These are phyloP conservation scores for Cunninghamia lanceolata DNA, from an alignment of 75 land plant species.

Conservation along the genomic window DNA sequence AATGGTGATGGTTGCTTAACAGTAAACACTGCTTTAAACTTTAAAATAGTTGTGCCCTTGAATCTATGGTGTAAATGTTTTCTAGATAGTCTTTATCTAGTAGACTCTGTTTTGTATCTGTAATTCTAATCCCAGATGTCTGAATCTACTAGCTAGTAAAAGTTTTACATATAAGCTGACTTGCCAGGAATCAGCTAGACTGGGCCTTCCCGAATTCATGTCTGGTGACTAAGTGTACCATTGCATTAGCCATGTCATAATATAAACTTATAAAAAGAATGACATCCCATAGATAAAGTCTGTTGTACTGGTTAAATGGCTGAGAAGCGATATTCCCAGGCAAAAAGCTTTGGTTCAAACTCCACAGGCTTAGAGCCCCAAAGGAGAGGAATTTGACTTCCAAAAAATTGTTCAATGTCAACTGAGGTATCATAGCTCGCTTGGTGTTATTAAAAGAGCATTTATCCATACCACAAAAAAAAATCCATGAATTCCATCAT, in stretches of 20 bases:
- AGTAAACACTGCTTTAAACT: not conserved
- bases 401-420: not conserved
- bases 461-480: not conserved
- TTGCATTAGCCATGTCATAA: not conserved
- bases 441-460: not conserved
- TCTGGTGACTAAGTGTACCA: no score
- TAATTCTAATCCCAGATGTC: not conserved
- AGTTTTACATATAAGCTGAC: not conserved
- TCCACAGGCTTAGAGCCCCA: not conserved
- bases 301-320: not conserved
- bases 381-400: not conserved
- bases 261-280: not conserved
- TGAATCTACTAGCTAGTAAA: not conserved
- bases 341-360: not conserved
- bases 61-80: not conserved
- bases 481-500: not conserved
- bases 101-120: not conserved
- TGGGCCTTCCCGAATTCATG: not conserved
- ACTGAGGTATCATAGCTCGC: not conserved
- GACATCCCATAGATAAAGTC: not conserved
- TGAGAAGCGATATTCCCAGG: not conserved
- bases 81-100: not conserved
- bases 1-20: not conserved
- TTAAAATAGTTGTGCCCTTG: not conserved
- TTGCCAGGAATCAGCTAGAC: not conserved